phyloP scores from a whole-genome alignment of 2,329 filamentous ascomycete species.

The Exophiala mesophila region DNA sequence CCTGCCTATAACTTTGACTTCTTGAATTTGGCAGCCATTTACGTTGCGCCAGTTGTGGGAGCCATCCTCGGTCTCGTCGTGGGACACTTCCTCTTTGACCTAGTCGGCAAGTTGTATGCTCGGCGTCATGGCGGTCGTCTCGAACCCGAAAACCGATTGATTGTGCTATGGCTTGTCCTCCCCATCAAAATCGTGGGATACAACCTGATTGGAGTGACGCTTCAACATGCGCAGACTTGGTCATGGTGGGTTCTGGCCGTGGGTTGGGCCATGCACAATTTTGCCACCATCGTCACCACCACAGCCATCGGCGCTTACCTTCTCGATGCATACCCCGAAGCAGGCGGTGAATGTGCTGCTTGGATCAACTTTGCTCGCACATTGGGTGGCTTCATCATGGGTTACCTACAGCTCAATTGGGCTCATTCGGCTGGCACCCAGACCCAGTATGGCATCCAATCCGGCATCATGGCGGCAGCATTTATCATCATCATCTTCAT shows the following conservation, averaged over 20 bases:
- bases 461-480: slow-evolving; percentile 35
- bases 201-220: slow-evolving; percentile 24
- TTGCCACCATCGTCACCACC: slow-evolving; percentile 52
- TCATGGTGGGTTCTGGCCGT: slow-evolving; percentile 46
- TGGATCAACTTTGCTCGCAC: slow-evolving; percentile 49
- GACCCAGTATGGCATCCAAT: slow-evolving; percentile 43
- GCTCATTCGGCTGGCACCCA: slow-evolving; percentile 40
- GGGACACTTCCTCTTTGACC: slow-evolving; percentile 53
- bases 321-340: slow-evolving; percentile 51
- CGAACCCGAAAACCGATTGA: slow-evolving; percentile 52
- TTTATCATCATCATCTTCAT: slow-evolving; percentile 34
- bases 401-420: slow-evolving; percentile 47
- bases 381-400: slow-evolving; percentile 39
- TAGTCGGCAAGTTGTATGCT: slow-evolving; percentile 43
- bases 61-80: slow-evolving; percentile 47
- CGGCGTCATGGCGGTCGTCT: slow-evolving; percentile 46
- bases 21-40: slow-evolving; percentile 48
- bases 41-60: slow-evolving; percentile 52
- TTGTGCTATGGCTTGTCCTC: slow-evolving; percentile 43
- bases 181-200: slow-evolving; percentile 44
- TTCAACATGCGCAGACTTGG: slow-evolving; percentile 21
- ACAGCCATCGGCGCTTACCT: slow-evolving; percentile 48
- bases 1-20: slow-evolving; percentile 47
- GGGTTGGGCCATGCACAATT: slow-evolving; percentile 49
- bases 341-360: slow-evolving; percentile 47